Percentiles rank a stretch among this genome's conserved stretches.
phyloP scores from a whole-genome alignment of 257 asterid species.

The Nicotiana paniculata region DNA sequence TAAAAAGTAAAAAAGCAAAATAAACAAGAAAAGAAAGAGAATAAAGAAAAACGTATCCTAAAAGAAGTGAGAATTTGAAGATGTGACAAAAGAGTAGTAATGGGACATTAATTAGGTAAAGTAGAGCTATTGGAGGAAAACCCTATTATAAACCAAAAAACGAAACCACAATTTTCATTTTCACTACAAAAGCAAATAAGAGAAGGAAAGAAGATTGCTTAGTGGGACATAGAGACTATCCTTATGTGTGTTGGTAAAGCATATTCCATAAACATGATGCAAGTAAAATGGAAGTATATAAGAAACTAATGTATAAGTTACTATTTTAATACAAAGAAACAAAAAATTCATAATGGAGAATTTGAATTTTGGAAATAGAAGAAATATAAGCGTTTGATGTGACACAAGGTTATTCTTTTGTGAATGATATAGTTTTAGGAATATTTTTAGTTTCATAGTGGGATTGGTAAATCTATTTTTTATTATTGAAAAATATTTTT shows the following conservation, averaged over 20 bases:
- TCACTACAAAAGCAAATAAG: background rate
- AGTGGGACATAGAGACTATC: conserved; percentile 14
- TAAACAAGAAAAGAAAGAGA: background rate
- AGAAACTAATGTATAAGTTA: background rate
- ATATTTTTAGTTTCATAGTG: background rate
- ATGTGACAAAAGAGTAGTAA: background rate
- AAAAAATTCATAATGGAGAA: background rate
- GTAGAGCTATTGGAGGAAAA: conserved; percentile 41
- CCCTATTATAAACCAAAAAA: conserved; percentile 20
- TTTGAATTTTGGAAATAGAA: background rate
- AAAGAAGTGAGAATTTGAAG: background rate
- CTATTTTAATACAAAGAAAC: background rate
- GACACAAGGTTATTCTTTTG: background rate
- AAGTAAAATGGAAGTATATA: background rate
- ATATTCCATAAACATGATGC: conserved; percentile 8
- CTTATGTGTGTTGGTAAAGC: conserved; percentile 14
- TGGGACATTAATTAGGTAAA: conserved; percentile 45
- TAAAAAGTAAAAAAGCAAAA: background rate
- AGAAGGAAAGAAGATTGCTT: background rate
- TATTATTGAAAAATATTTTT: no score
- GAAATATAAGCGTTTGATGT: background rate
- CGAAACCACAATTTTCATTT: conserved; percentile 16
- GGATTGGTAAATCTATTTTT: background rate
- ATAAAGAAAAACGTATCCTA: background rate
- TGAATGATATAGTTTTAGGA: background rate